These are phyloP conservation scores for Candida tunisiensis DNA, from an alignment of 1,139 yeast species.

Conservation along the genomic window DNA sequence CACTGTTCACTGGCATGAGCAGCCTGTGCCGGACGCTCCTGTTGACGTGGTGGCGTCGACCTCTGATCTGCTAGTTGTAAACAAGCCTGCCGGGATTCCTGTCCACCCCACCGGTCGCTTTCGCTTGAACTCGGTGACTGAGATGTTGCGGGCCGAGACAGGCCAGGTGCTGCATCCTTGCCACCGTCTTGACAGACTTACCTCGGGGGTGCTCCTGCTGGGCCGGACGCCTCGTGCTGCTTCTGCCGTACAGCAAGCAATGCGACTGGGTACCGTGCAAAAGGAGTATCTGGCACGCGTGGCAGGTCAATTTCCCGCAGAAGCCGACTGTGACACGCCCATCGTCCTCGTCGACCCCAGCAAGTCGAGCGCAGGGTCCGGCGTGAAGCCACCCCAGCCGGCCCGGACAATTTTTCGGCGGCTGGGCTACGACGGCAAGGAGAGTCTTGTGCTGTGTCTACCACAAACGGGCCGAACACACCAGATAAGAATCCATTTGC, in stretches of 20 bases:
- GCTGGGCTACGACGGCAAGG: conserved; percentile 39
- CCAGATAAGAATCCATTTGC: conserved; percentile 86
- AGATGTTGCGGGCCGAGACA: conserved; percentile 7
- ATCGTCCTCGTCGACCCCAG: neutral
- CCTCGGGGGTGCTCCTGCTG: conserved; percentile 88
- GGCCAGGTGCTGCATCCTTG: conserved; percentile 30
- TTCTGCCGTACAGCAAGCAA: conserved; percentile 53
- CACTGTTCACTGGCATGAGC: conserved; percentile 78
- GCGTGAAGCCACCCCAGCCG: conserved; percentile 10
- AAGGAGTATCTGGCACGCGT: conserved; percentile 84
- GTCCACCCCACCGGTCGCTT: conserved; percentile 93
- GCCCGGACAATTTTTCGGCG: conserved; percentile 33
- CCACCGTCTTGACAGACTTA: conserved; percentile 75
- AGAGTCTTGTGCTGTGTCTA: conserved; percentile 63
- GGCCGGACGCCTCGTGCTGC: conserved; percentile 78
- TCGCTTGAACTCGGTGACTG: conserved; percentile 59
- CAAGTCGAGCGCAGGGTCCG: conserved; percentile 5
- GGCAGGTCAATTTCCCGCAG: conserved; percentile 38
- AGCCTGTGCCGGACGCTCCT: conserved; percentile 60
- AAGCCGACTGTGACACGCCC: neutral
- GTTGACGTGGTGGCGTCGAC: conserved; percentile 54
- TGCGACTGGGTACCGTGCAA: conserved; percentile 55
- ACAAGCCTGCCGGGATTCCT: conserved; percentile 91
- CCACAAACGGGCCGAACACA: conserved; percentile 92
- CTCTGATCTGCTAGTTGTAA: conserved; percentile 67